Evolutionary conservation across 2,329 filamentous ascomycete genomes (phyloP).

Genomic region (Calonectria pauciramosa): DNA sequence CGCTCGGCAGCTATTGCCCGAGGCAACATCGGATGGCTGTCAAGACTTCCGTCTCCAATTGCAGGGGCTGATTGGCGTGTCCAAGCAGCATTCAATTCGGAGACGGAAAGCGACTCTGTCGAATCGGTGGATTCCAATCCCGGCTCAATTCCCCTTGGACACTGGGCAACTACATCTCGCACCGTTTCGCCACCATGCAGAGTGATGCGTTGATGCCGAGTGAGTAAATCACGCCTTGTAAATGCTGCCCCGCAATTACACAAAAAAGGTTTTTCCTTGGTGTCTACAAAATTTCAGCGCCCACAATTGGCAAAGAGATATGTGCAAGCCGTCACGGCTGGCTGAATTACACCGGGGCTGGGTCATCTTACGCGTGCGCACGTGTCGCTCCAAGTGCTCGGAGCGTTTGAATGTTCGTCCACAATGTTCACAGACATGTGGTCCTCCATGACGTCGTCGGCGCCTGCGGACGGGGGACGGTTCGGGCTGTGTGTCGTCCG

Average conservation of each 20-base stretch:
- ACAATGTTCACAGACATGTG: slow-evolving; percentile 56
- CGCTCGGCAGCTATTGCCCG: slow-evolving; percentile 9
- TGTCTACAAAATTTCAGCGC: slow-evolving; percentile 50
- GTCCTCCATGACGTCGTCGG: slow-evolving; percentile 31
- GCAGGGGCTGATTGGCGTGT: slow-evolving; percentile 1
- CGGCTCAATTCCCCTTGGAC: slow-evolving; percentile 36
- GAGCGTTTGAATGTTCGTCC: slow-evolving; percentile 60
- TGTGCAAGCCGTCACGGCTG: no score
- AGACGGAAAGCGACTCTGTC: slow-evolving; percentile 10
- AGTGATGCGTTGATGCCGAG: slow-evolving; percentile 57
- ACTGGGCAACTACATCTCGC: slow-evolving; percentile 34
- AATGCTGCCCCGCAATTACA: slow-evolving; percentile 61
- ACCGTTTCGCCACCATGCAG: slow-evolving; percentile 48
- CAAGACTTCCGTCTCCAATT: not conserved
- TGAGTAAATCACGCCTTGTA: slow-evolving; percentile 59
- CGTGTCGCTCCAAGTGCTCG: slow-evolving; percentile 61
- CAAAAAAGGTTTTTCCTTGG: slow-evolving; percentile 62
- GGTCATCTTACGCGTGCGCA: slow-evolving; percentile 57
- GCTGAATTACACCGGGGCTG: not conserved
- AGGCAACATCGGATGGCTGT: slow-evolving; percentile 26
- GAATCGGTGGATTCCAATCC: slow-evolving; percentile 14
- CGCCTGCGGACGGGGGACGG: not conserved
- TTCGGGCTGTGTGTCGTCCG: not conserved
- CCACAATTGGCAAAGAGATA: not conserved
- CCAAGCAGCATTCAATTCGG: slow-evolving; percentile 24